A percentile compares a stretch with the other conserved stretches of the same genome.
phyloP scores from a whole-genome alignment of 495 filamentous ascomycete genomes.

The Aspergillus olivimuriae region DNA sequence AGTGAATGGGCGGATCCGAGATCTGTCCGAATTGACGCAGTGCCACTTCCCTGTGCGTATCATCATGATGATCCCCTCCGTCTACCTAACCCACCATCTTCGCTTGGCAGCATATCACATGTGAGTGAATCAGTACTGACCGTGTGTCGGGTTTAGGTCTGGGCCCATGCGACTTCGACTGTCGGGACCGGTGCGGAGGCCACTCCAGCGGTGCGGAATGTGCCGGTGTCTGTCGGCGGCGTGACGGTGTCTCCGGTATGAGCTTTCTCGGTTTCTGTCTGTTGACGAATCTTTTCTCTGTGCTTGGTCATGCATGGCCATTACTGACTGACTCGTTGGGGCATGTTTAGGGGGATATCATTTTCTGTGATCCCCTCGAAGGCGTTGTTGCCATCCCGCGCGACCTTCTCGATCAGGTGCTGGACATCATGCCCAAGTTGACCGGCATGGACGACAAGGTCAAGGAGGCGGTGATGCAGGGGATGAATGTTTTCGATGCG shows the following conservation, averaged over 20 bases:
- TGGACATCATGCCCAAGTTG: constrained; percentile 48
- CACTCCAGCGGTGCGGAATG: constrained; percentile 48
- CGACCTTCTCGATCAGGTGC: constrained; percentile 39
- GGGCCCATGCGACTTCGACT: constrained; percentile 50
- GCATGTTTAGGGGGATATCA: constrained; percentile 48
- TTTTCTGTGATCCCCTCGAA: constrained; percentile 55
- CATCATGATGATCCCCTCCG: too few species aligned
- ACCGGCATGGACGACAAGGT: constrained; percentile 56
- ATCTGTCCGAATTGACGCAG: constrained; percentile 46
- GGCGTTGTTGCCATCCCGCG: constrained; percentile 59
- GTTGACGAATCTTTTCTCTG: not conserved
- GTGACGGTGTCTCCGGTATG: constrained; percentile 43
- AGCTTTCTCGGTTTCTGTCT: constrained; percentile 5
- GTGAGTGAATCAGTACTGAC: not conserved
- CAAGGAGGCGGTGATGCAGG: constrained; percentile 50
- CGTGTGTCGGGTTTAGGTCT: constrained; percentile 34
- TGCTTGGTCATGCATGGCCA: not conserved
- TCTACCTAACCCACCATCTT: too few species aligned
- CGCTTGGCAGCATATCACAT: not conserved
- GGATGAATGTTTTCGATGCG: constrained; percentile 51
- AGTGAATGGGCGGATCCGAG: constrained; percentile 56
- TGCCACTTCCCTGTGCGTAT: constrained; percentile 43
- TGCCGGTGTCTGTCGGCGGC: constrained; percentile 44
- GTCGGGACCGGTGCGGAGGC: constrained; percentile 56
- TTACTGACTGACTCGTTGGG: not conserved